Evolutionary conservation across 2,329 filamentous ascomycete species (phyloP).

Genomic region (Rhinocladiella similis): DNA sequence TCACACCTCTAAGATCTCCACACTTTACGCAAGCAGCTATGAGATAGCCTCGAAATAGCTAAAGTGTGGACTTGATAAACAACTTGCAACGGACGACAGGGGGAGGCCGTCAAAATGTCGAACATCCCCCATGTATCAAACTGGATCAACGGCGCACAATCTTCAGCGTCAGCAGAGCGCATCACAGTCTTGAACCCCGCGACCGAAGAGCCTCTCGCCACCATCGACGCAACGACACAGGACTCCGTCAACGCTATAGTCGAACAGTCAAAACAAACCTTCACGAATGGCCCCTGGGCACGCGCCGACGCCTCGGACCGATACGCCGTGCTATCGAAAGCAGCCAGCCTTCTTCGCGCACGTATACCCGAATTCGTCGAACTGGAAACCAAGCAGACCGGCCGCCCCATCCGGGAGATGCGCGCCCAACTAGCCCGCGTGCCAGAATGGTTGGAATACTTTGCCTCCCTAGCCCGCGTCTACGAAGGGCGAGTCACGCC

Average conservation of each 20-base stretch:
- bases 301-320: slow-evolving; percentile 57
- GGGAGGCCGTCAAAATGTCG: background rate
- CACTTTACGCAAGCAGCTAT: no score
- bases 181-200: slow-evolving; percentile 36
- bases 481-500: slow-evolving; percentile 67
- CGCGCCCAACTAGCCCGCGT: slow-evolving; percentile 63
- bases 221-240: slow-evolving; percentile 56
- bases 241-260: slow-evolving; percentile 56
- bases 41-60: no score
- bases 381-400: slow-evolving; percentile 68
- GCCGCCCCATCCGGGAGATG: slow-evolving; percentile 69
- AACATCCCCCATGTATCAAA: slow-evolving; percentile 24
- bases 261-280: slow-evolving; percentile 34
- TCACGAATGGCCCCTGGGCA: slow-evolving; percentile 58
- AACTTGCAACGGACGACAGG: no score
- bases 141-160: slow-evolving; percentile 34
- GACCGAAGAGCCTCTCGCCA: slow-evolving; percentile 33
- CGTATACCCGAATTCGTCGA: slow-evolving; percentile 59
- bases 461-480: slow-evolving; percentile 65
- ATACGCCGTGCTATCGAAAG: slow-evolving; percentile 63
- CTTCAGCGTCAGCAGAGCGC: slow-evolving; percentile 15
- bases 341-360: slow-evolving; percentile 55
- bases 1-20: background rate
- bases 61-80: no score
- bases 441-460: slow-evolving; percentile 68